Evolutionary conservation across 225 moss, liverwort and hornwort species (phyloP), one percentile per base, ranked within the genome.

Genomic region (Asterella californica): DNA sequence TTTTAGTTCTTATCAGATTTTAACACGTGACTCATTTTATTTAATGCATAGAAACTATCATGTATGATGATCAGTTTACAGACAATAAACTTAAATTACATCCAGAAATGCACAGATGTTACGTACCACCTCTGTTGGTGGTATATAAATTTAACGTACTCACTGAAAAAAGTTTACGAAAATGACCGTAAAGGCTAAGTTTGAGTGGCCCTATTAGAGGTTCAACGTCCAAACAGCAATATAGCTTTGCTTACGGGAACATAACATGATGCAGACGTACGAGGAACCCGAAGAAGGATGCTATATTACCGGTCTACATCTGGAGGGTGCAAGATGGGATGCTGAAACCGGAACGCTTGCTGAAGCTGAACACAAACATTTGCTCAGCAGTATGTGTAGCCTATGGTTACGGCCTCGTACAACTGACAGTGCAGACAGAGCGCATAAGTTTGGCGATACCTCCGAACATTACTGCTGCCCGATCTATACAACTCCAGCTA

Each of bases 301-400:
- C 70, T 86, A 80, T 52, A 80, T 88, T 29, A 71, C 67, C 25
- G 86, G 88, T 33, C 62, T 88, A 10, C 74, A 85, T 77, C 70
- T 86, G n/a, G 88, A 88, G 47, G 88, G 88, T 49, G 86, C 84
- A 49, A 81, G 77, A 67, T 88, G 86, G 88, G 88, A 88, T 74
- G 72, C 76, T 25, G 71, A 80, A 27, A 5, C 72, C 22, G 60
- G 80, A 50, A 70, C 82, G 29, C 83, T 88, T 4, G 85, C 84
- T 3, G 83, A 85, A 74, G 59, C 67, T 80, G 84, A 86, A 50
- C 79, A 77, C 49, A 88, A 82, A 64, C 79, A 82, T 36, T 77
- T 82, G 37, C 67, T 82, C 46, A 82, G 71, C 70, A 81, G 83
- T 76, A 29, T n/a, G 21, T 88, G 86, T 71, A 42, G 49, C 54